Conservation (phyloP, 441 rosid species). For the Geranium incanum region DNA sequence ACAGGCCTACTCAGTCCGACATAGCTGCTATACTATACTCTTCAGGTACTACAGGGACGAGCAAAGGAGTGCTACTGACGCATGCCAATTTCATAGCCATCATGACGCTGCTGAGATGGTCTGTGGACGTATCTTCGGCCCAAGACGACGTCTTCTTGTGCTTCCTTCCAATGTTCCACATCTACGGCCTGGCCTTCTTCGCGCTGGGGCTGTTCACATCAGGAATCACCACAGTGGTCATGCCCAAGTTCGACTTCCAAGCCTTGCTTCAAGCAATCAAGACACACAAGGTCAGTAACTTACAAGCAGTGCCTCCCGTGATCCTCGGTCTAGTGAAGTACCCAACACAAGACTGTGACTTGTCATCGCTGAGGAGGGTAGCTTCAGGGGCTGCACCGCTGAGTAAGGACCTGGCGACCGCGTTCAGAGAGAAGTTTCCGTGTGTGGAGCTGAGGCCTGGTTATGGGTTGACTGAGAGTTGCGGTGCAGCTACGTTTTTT, state of each 20-base stretch:
- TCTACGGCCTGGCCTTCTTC: slow-evolving; percentile 54
- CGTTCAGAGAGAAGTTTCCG: slow-evolving; percentile 43
- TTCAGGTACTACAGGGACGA: slow-evolving; percentile 57
- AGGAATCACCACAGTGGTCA: slow-evolving; percentile 40
- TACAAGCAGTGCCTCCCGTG: slow-evolving; percentile 60
- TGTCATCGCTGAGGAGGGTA: slow-evolving; percentile 38
- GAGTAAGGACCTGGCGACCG: slow-evolving; percentile 45
- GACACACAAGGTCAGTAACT: slow-evolving; percentile 38
- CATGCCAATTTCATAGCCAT: slow-evolving; percentile 48
- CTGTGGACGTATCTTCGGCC: slow-evolving; percentile 30
- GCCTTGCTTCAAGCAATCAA: slow-evolving; percentile 41
- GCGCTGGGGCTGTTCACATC: slow-evolving; percentile 39
- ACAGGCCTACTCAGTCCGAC: slow-evolving; percentile 33
- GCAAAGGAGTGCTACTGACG: slow-evolving; percentile 56
- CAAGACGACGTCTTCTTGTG: slow-evolving; percentile 41
- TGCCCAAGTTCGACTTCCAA: slow-evolving; percentile 43
- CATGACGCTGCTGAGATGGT: slow-evolving; percentile 42
- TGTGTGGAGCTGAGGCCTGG: slow-evolving; percentile 61
- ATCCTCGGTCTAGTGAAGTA: slow-evolving; percentile 42
- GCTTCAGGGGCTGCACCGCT: slow-evolving; percentile 60
- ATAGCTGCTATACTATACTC: slow-evolving; percentile 58
- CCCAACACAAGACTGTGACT: slow-evolving; percentile 18
- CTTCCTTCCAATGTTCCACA: slow-evolving; percentile 54
- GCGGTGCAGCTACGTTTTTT: slow-evolving; percentile 37
- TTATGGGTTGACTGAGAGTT: slow-evolving; percentile 56